Percentiles rank a stretch among this genome's conserved stretches.
Evolutionary conservation across 768 basidiomycete genomes (phyloP).

Genomic region (Amanita thiersii): DNA sequence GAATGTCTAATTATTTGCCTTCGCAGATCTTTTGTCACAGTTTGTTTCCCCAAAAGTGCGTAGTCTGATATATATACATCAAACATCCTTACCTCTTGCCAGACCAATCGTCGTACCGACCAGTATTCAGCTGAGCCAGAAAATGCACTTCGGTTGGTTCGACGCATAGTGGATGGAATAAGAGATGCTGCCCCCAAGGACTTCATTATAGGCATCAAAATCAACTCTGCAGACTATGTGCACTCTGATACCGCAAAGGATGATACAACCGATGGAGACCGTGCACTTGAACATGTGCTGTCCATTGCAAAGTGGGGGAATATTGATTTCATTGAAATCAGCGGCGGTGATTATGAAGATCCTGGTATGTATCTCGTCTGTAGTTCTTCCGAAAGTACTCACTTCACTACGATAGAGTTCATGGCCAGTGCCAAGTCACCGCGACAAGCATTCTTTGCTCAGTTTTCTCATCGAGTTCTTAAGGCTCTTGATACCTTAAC

Average conservation of each 20-base stretch:
- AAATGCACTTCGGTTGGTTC: conserved; percentile 50
- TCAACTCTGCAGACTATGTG: conserved; percentile 74
- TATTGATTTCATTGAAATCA: conserved; percentile 83
- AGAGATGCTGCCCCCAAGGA: conserved; percentile 40
- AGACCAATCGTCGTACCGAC: conserved; percentile 48
- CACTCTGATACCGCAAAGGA: conserved; percentile 16
- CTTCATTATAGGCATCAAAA: conserved; percentile 74
- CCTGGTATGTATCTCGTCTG: conserved; percentile 38
- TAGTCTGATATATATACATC: background rate
- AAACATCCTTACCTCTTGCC: background rate
- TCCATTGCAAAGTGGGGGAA: conserved; percentile 54
- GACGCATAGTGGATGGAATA: conserved; percentile 46
- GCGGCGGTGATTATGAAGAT: conserved; percentile 79
- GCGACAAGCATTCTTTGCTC: conserved; percentile 69
- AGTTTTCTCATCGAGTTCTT: conserved; percentile 54
- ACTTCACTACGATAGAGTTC: conserved; percentile 31
- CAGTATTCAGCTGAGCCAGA: conserved; percentile 37
- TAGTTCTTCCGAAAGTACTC: background rate
- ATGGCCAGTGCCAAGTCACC: conserved; percentile 23
- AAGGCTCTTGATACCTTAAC: conserved; percentile 29
- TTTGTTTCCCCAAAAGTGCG: conserved; percentile 68
- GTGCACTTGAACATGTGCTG: conserved; percentile 53
- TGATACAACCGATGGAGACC: conserved; percentile 22
- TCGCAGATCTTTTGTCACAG: conserved; percentile 66
- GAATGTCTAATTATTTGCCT: too few relatives aligned